Evolutionary conservation across 1,284 basidiomycete genomes (phyloP).

Genomic region (Cystobasidium sp.): DNA sequence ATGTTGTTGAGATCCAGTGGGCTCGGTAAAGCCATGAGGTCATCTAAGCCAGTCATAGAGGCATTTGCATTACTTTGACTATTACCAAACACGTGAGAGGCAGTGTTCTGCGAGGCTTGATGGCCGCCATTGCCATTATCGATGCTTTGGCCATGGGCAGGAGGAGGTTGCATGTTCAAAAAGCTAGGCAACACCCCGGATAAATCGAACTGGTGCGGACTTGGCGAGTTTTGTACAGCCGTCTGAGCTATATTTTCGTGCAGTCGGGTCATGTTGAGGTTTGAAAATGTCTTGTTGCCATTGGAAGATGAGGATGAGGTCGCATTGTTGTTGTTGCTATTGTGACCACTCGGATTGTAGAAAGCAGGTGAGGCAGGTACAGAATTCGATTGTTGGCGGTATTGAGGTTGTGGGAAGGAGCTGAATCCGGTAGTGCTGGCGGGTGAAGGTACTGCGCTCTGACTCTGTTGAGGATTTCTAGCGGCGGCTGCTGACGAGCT

Average conservation of each 20-base stretch:
- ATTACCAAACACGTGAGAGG: constrained; percentile 11
- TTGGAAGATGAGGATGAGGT: background rate
- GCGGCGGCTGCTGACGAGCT: constrained; percentile 12
- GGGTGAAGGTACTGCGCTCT: background rate
- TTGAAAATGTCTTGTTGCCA: background rate
- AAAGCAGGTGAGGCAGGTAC: constrained; percentile 28
- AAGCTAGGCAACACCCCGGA: constrained; percentile 39
- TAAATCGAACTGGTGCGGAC: constrained; percentile 47
- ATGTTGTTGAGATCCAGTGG: constrained; percentile 40
- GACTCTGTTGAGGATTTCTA: constrained; percentile 9
- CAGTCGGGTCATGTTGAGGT: background rate
- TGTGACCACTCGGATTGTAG: background rate
- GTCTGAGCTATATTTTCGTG: constrained; percentile 30
- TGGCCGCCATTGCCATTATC: background rate
- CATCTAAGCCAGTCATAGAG: background rate
- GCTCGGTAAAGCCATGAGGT: constrained; percentile 18
- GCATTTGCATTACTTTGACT: constrained; percentile 30
- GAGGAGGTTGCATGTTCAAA: background rate
- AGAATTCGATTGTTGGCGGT: constrained; percentile 14
- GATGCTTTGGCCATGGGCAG: background rate
- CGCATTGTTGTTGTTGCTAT: constrained; percentile 6
- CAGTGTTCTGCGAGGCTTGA: background rate
- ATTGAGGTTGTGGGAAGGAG: constrained; percentile 5
- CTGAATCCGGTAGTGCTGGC: constrained; percentile 1
- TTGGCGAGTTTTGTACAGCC: constrained; percentile 46